phyloP scores from a whole-genome alignment of 257 asterid genomes.

The Penstemon newberryi region DNA sequence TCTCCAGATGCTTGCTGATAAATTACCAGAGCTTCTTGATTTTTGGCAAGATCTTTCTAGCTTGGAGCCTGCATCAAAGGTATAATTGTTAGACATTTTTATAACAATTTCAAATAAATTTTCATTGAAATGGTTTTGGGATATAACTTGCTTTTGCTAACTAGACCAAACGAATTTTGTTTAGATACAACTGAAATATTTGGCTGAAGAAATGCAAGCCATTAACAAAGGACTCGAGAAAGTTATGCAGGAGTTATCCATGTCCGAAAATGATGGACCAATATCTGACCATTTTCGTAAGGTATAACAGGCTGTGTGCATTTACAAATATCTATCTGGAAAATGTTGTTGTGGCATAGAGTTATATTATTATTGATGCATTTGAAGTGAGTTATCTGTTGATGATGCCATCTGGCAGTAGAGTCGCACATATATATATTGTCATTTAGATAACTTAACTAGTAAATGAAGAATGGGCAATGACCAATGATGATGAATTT shows the following conservation, averaged over 20 bases:
- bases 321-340: too few relatives aligned
- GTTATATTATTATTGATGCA: not conserved
- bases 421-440: not conserved
- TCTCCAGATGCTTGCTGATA: constrained; percentile 77
- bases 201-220: constrained; percentile 98
- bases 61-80: constrained; percentile 87
- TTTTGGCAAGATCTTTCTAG: constrained; percentile 81
- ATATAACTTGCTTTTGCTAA: constrained; percentile 30
- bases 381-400: constrained; percentile 1
- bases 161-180: constrained; percentile 22
- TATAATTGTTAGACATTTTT: constrained; percentile 24
- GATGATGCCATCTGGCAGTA: constrained; percentile 2
- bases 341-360: not conserved
- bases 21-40: constrained; percentile 86
- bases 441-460: not conserved
- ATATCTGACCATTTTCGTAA: constrained; percentile 68
- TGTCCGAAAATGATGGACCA: constrained; percentile 83
- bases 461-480: constrained; percentile 1
- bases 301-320: constrained; percentile 38
- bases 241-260: constrained; percentile 80
- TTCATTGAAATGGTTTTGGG: not conserved
- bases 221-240: constrained; percentile 92
- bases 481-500: not conserved
- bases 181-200: constrained; percentile 79
- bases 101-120: constrained; percentile 3